Evolutionary conservation across 2,329 filamentous ascomycete genomes (phyloP), one percentile per base, ranked within the genome.

Genomic region (Thielaviopsis ethacetica): DNA sequence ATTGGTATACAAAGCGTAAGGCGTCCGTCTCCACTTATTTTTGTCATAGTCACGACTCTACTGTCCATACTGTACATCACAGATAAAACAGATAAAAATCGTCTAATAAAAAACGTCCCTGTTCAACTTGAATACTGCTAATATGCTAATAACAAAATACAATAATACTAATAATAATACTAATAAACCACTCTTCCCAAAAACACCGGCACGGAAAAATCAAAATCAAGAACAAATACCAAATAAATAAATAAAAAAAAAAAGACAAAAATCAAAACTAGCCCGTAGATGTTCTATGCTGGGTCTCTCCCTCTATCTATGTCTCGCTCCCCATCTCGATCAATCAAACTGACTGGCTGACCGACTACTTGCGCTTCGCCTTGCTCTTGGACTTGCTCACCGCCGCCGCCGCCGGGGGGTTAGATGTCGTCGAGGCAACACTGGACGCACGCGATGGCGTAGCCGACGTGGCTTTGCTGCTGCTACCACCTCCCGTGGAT

Each of bases 361-460:
- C n/a, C n/a, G 27, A 61, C 65, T 71, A 72, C 66, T 71, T 72
- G 27, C 66, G 63, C 63, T 82, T 82, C 67, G 80, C 77, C 67
- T 78, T 80, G 56, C 74, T 72, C 67, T 75, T 76, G 10, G 70
- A 62, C 68, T 78, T 79, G 56, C 53, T 53, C 56, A 56, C 50
- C 38, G 61, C 41, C 19, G 57, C 51, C 68, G 66, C 72, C 62
- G 59, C 66, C 65, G 65, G 59, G 44, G 61, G 60, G 61, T 72
- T 74, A 5, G 85, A 86, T 44, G 76, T 79, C 52, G 80, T 88
- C 0, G 91, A 95, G 34, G 81, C 83, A 26, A 96, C 89, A 69
- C 93, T 97, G 5, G 85, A 91, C 17, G 91, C 91, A 63, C 93
- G 81, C 22, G 91, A 96, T 0, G 85, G 86, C 5, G 84, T 78